Conservation (phyloP, 2,329 filamentous ascomycete genomes). For the Paramyrothecium roridum region DNA sequence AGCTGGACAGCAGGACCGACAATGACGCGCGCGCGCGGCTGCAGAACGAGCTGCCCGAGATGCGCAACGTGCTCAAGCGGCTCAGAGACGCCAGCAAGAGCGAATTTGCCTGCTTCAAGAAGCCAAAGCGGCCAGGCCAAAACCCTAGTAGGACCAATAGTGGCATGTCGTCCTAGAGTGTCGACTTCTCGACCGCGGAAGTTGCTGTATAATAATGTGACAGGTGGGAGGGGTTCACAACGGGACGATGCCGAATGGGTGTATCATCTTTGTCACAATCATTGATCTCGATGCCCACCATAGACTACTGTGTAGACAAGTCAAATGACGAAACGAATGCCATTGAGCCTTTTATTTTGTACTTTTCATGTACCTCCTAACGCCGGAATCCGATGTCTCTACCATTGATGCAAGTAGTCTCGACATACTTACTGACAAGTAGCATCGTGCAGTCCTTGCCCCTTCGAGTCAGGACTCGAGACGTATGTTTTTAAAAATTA, state of each 20-base stretch:
- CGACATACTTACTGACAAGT: too few relatives aligned
- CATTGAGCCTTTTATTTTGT: too few relatives aligned
- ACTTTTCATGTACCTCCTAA: too few relatives aligned
- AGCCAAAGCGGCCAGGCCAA: conserved; percentile 46
- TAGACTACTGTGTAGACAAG: too few relatives aligned
- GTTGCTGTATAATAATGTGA: neutral
- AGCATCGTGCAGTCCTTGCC: neutral
- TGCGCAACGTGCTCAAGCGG: conserved; percentile 83
- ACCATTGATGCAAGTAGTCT: too few relatives aligned
- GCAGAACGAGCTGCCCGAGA: conserved; percentile 84
- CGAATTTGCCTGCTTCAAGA: conserved; percentile 84
- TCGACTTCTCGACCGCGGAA: conserved; percentile 4
- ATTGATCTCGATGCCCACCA: too few relatives aligned
- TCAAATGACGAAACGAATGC: too few relatives aligned
- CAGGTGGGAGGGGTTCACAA: neutral
- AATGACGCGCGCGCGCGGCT: conserved; percentile 76
- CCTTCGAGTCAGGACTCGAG: neutral
- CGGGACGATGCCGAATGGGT: neutral
- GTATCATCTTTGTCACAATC: too few relatives aligned
- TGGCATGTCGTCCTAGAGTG: conserved; percentile 23
- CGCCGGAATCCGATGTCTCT: too few relatives aligned
- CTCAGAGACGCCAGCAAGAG: conserved; percentile 77
- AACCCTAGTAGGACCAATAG: conserved; percentile 27
- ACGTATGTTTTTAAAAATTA: neutral
- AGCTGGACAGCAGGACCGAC: conserved; percentile 84